A percentile compares a stretch with the other conserved stretches of the same genome.
Evolutionary conservation across 2,329 filamentous ascomycete genomes (phyloP).

Genomic region (Fusarium metavorans): DNA sequence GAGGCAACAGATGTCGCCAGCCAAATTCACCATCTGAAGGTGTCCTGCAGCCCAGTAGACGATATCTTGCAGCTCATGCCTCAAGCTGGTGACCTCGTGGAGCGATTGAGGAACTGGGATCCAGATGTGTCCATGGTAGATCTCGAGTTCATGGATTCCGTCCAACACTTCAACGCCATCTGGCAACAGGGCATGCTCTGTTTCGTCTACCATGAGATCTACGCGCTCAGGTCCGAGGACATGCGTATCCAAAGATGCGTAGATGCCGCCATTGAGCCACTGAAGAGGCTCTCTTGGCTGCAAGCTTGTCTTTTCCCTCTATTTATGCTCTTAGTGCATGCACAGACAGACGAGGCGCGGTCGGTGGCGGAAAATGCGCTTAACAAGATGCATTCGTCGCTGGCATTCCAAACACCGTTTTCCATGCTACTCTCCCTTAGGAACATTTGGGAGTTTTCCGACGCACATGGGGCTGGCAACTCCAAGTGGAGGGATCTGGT

Average conservation of each 20-base stretch:
- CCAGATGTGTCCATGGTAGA: background rate
- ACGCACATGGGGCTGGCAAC: background rate
- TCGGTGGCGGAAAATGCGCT: background rate
- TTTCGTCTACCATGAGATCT: constrained; percentile 10
- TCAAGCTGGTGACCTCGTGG: background rate
- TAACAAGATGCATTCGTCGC: background rate
- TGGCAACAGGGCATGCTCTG: constrained; percentile 6
- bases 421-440: background rate
- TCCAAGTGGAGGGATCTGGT: background rate
- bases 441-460: background rate
- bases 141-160: background rate
- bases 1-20: background rate
- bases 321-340: constrained; percentile 7
- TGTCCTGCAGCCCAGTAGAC: background rate
- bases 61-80: background rate
- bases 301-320: background rate
- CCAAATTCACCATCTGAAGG: background rate
- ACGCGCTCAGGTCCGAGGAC: background rate
- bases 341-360: background rate
- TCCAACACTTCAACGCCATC: background rate
- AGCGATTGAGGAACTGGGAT: background rate
- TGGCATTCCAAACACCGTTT: background rate
- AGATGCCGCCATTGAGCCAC: background rate
- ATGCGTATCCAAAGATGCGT: background rate
- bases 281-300: background rate